phyloP scores from a whole-genome alignment of 345 rosid species.

The Angophora floribunda region DNA sequence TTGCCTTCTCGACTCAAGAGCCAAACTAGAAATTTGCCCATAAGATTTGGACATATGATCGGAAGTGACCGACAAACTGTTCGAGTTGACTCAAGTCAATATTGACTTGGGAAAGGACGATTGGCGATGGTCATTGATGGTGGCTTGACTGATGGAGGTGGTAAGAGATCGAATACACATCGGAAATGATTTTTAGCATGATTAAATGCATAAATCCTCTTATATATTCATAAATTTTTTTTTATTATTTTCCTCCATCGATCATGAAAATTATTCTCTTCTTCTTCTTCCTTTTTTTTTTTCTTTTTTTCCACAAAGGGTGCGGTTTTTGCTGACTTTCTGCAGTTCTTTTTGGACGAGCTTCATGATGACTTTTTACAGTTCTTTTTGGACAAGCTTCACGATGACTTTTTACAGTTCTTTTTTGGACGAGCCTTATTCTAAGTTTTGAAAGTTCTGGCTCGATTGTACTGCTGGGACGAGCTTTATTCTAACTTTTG shows the following conservation, averaged over 20 bases:
- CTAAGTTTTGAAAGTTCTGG: no score
- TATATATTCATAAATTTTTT: background rate
- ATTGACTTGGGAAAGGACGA: background rate
- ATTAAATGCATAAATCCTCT: background rate
- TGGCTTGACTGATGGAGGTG: background rate
- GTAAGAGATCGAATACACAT: background rate
- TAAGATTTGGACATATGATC: background rate
- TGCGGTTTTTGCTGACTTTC: background rate
- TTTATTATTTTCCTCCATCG: background rate
- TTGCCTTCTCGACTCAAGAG: background rate
- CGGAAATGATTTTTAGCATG: background rate
- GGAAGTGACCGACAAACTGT: background rate
- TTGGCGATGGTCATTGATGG: background rate
- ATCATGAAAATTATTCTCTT: background rate
- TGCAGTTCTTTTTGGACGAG: background rate
- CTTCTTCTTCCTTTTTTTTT: background rate
- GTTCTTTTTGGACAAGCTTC: background rate
- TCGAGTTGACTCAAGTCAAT: background rate
- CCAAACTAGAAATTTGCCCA: background rate
- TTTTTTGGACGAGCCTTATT: no score
- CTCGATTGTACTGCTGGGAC: background rate
- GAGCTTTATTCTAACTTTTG: background rate
- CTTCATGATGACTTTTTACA: no score
- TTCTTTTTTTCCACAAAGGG: background rate
- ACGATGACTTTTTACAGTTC: no score